phyloP scores from a whole-genome alignment of 2,329 filamentous ascomycete species.

The Akanthomyces uredinophilus region DNA sequence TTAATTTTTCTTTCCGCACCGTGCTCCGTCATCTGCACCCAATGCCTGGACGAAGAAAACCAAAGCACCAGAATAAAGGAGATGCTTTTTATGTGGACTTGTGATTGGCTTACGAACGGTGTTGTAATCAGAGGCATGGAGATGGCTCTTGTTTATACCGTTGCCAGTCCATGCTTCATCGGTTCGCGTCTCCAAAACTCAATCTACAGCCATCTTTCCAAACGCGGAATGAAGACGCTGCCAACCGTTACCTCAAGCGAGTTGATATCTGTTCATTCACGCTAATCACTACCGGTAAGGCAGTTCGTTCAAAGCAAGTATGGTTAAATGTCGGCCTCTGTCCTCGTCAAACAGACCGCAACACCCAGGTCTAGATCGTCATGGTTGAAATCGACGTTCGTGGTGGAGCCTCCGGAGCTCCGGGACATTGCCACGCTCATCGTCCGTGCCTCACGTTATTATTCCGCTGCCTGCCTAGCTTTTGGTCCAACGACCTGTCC shows the following conservation, averaged over 20 bases:
- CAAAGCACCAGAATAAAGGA: background rate
- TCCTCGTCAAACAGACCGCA: too few species aligned
- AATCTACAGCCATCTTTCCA: background rate
- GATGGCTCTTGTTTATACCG: background rate
- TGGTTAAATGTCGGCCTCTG: too few species aligned
- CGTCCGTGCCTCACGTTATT: background rate
- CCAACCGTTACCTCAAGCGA: too few species aligned
- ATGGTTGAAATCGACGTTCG: background rate
- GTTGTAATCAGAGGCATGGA: background rate
- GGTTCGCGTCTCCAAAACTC: background rate
- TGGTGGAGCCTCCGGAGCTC: slow-evolving; percentile 3
- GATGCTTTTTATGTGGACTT: too few species aligned
- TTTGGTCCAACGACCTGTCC: background rate
- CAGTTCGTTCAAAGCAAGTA: too few species aligned
- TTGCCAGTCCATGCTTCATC: background rate
- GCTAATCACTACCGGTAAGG: too few species aligned
- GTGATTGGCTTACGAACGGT: background rate
- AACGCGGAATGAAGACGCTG: too few species aligned
- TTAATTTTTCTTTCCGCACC: too few species aligned
- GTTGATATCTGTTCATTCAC: too few species aligned
- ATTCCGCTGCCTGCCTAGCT: background rate
- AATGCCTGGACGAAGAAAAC: background rate
- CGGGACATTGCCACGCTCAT: background rate
- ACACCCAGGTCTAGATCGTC: slow-evolving; percentile 1
- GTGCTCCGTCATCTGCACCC: background rate